Evolutionary conservation across 257 asterid genomes (phyloP), one percentile per base, ranked within the genome.

Genomic region (Oldenlandia corymbosa): DNA sequence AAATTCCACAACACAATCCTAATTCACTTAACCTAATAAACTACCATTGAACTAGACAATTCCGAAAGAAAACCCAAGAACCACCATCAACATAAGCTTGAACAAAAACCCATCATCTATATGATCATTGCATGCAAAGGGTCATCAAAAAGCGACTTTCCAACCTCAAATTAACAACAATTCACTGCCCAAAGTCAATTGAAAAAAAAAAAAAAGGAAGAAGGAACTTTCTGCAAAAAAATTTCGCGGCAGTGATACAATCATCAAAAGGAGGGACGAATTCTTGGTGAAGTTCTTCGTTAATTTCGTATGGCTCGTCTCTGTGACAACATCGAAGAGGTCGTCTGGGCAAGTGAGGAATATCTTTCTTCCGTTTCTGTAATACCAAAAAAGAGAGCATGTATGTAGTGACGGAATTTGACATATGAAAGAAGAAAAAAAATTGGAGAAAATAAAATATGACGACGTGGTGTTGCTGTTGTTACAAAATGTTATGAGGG

Each of bases 321-420:
- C 34, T 41, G 45, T 20, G 45, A 8, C 67, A 9, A 34, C 42
- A 64, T 34, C 7, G 47, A 31, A 45, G 49, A 43, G 62, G 65
- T 11, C 49, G 72, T 49, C 51, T 16, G 63, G 23, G 71, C n/a
- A 58, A 36, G 46, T 6, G 69, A 24, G 69, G 46, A 20, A 57
- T 46, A 56, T 42, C 9, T 43, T 26, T 39, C 53, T 24, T 30
- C 13, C 18, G 41, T 34, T 34, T 34, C 9, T 34, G 4, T 9
- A 3, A 39, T 24, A 26, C 17, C 18, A 23, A 16, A 4, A 34
- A 34, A 31, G n/a, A 18, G 45, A 16, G 60, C 23, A 0, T 14
- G 23, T 27, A 7, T 13, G 16, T 7, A 30, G n/a, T 0, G 39
- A 12, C 2, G 34, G 58, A 31, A 20, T n/a, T 20, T 49, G 56